Evolutionary conservation across 306 rosid genomes (phyloP).

Genomic region (Castanea mollissima): DNA sequence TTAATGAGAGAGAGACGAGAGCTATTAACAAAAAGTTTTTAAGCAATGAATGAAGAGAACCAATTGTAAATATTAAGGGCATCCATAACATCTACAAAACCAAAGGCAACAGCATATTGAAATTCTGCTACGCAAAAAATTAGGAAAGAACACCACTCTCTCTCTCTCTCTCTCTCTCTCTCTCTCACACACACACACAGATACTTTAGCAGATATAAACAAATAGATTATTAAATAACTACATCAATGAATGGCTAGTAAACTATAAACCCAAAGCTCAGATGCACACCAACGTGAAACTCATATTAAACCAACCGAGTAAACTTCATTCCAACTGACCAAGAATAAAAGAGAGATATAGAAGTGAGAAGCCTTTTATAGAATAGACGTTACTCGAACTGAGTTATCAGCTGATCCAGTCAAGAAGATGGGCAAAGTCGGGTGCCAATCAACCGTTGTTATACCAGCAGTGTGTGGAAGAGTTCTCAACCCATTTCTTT

Average conservation of each 20-base stretch:
- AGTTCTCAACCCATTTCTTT: constrained; percentile 64
- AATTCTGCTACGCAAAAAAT: no score
- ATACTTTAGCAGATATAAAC: no score
- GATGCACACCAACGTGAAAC: not conserved
- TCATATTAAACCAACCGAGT: not conserved
- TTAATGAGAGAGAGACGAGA: no score
- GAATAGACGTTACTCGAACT: constrained; percentile 72
- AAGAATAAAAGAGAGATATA: constrained; percentile 17
- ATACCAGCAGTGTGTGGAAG: constrained; percentile 78
- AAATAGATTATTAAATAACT: no score
- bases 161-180: not conserved
- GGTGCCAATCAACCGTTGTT: constrained; percentile 98
- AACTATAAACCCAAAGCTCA: not conserved
- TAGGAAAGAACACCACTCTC: not conserved
- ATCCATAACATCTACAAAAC: no score
- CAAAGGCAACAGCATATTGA: no score
- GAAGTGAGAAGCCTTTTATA: constrained; percentile 23
- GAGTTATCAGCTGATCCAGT: constrained; percentile 97
- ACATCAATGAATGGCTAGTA: not conserved
- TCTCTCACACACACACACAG: no score
- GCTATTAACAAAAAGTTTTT: no score
- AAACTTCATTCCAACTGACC: constrained; percentile 1
- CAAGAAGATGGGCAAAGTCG: constrained; percentile 77
- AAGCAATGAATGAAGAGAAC: no score
- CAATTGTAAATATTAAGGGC: no score